These are phyloP conservation scores for Macrolepiota dolichaula DNA, from an alignment of 768 basidiomycete genomes.

Conservation along the genomic window DNA sequence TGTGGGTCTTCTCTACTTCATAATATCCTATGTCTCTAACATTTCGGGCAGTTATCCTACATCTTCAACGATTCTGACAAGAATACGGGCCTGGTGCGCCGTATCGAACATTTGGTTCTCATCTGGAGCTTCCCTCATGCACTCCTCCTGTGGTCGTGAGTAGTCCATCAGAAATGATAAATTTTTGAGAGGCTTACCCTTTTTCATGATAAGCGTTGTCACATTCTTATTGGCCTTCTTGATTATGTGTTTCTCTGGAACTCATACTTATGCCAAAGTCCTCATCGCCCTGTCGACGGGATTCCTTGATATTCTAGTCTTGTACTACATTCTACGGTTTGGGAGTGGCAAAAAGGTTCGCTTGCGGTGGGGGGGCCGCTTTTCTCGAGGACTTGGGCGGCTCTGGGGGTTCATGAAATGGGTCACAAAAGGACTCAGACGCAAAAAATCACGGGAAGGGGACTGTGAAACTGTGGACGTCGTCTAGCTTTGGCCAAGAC, in stretches of 20 bases:
- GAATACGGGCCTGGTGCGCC: not conserved
- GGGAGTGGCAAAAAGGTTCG: not conserved
- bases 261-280: not conserved
- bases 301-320: not conserved
- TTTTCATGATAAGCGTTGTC: not conserved
- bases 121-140: slow-evolving; percentile 8
- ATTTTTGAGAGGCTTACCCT: not conserved
- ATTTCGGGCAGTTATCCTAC: not conserved
- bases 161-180: not conserved
- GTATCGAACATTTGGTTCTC: not conserved
- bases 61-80: not conserved
- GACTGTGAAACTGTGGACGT: not conserved
- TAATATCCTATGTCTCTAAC: not conserved
- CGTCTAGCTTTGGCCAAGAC: no score
- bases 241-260: slow-evolving; percentile 6
- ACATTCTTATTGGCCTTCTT: slow-evolving; percentile 5
- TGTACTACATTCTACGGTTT: slow-evolving; percentile 3
- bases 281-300: not conserved
- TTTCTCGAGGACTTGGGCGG: not conserved
- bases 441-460: not conserved
- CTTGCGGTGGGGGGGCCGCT: not conserved
- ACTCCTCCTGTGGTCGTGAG: slow-evolving; percentile 6
- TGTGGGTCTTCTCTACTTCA: not conserved
- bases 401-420: not conserved
- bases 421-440: not conserved